These are phyloP conservation scores for Pyrenophora tritici-repentis DNA, from an alignment of 2,329 filamentous ascomycete species.

Conservation along the genomic window DNA sequence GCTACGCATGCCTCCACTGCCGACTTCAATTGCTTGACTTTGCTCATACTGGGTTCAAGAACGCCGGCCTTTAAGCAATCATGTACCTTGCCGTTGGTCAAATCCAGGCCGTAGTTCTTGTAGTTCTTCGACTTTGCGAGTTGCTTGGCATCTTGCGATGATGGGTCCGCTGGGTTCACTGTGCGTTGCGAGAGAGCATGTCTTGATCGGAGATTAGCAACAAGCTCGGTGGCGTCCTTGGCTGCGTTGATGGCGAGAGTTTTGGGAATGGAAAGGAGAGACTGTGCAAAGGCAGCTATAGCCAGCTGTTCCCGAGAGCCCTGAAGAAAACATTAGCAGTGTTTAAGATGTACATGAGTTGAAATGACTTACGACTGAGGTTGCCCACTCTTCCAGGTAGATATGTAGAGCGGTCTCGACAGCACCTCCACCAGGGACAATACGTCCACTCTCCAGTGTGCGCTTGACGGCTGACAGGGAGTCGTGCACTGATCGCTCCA, in stretches of 20 bases:
- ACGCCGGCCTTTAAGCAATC: conserved; percentile 95
- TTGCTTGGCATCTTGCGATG: conserved; percentile 79
- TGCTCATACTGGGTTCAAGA: conserved; percentile 96
- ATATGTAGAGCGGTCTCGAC: conserved; percentile 99
- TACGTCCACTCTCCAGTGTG: conserved; percentile 93
- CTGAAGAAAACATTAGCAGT: conserved; percentile 41
- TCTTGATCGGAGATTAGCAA: conserved; percentile 90
- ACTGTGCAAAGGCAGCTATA: conserved; percentile 95
- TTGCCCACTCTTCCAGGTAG: conserved; percentile 97
- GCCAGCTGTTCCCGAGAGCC: conserved; percentile 95
- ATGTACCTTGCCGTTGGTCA: conserved; percentile 85
- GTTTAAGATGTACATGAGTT: neutral
- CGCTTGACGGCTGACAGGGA: conserved; percentile 96
- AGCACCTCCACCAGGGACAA: conserved; percentile 93
- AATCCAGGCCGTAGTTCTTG: conserved; percentile 96
- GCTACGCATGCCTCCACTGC: conserved; percentile 98
- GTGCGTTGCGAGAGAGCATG: conserved; percentile 94
- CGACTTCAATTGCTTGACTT: conserved; percentile 96
- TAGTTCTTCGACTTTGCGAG: conserved; percentile 94
- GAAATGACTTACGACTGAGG: conserved; percentile 73
- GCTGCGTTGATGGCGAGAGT: conserved; percentile 96
- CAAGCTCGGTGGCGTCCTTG: conserved; percentile 93
- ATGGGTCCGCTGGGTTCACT: conserved; percentile 65
- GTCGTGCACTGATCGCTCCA: conserved; percentile 98
- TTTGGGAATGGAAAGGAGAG: conserved; percentile 92